phyloP scores from a whole-genome alignment of 73 alveolate species.

The Symbiodinium natans region DNA sequence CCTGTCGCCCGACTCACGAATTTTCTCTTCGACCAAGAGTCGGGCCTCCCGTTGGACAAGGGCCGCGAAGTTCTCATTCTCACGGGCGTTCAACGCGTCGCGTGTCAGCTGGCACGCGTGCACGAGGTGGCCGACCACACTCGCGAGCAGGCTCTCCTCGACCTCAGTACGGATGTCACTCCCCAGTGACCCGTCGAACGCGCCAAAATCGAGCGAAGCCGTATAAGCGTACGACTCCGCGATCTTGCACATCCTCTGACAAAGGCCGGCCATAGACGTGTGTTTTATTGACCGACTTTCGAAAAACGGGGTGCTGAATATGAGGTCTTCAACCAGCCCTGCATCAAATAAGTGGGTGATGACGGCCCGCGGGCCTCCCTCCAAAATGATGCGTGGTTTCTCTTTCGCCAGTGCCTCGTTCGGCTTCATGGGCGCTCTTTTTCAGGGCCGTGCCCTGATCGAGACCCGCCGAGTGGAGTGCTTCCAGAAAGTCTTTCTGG shows the following conservation, averaged over 20 bases:
- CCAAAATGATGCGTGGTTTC: background rate
- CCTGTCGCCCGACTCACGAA: background rate
- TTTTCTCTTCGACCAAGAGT: background rate
- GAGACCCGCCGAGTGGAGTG: background rate
- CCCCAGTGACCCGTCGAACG: background rate
- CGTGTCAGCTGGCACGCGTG: background rate
- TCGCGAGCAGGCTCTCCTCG: background rate
- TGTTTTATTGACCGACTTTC: background rate
- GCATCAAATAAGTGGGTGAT: background rate
- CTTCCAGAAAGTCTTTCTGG: background rate
- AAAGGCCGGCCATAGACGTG: background rate
- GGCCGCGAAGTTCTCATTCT: background rate
- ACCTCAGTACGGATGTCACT: background rate
- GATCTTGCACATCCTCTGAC: background rate
- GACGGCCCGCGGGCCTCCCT: background rate
- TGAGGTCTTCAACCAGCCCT: background rate
- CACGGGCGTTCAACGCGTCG: background rate
- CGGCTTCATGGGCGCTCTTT: background rate
- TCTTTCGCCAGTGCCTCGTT: background rate
- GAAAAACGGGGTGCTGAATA: background rate
- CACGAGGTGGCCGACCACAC: background rate
- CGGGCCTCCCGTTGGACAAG: background rate
- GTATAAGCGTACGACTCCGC: background rate
- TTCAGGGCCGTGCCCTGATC: background rate
- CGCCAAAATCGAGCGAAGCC: background rate